A percentile compares a stretch with the other conserved stretches of the same genome.
Evolutionary conservation across 495 filamentous ascomycete species (phyloP).

Genomic region (Immersiella caudata): DNA sequence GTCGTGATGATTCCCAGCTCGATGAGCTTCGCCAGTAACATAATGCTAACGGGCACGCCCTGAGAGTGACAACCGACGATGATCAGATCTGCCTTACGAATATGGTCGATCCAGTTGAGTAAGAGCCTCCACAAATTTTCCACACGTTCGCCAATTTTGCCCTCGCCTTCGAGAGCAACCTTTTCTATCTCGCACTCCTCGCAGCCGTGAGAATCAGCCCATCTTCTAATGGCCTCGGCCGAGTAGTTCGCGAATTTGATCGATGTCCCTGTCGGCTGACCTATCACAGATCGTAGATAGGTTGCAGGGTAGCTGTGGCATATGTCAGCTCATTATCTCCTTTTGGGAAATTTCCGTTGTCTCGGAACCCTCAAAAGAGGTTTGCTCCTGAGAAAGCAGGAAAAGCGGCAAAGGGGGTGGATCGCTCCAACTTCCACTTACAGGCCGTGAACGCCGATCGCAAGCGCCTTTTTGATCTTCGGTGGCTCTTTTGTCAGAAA

Average conservation of each 20-base stretch:
- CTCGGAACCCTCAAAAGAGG: too few relatives aligned
- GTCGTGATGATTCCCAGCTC: conserved; percentile 71
- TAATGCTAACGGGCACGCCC: conserved; percentile 89
- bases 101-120: conserved; percentile 91
- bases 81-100: conserved; percentile 84
- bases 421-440: too few relatives aligned
- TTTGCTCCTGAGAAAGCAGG: too few relatives aligned
- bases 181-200: conserved; percentile 76
- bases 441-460: conserved; percentile 95
- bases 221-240: conserved; percentile 79
- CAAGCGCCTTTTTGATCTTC: conserved; percentile 78
- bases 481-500: conserved; percentile 68
- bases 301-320: conserved; percentile 87
- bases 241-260: conserved; percentile 90
- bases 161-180: conserved; percentile 95
- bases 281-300: conserved; percentile 80
- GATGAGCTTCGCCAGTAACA: conserved; percentile 91
- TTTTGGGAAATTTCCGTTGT: too few relatives aligned
- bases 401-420: too few relatives aligned
- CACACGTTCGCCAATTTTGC: conserved; percentile 87
- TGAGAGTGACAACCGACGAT: conserved; percentile 91
- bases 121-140: conserved; percentile 91
- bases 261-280: conserved; percentile 93
- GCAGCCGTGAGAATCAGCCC: conserved; percentile 70
- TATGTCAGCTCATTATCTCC: too few relatives aligned